Percentiles rank a stretch among this genome's conserved stretches.
Conservation (phyloP, 1,284 basidiomycete genomes). For the Cryptococcus wingfieldii region DNA sequence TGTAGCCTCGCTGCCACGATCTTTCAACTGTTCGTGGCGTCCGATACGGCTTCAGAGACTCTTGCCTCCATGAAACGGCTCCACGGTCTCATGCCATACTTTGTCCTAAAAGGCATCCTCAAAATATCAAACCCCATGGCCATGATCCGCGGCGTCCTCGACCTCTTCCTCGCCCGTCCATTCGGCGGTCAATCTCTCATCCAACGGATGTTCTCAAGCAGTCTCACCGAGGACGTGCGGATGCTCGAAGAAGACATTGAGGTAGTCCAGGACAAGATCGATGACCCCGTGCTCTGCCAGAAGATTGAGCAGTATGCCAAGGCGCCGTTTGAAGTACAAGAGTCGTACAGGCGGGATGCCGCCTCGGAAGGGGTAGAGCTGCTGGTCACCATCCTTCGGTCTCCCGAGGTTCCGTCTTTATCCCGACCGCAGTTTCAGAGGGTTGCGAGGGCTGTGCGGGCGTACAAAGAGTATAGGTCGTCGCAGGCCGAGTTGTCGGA, state of each 20-base stretch:
- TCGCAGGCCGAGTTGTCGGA: slow-evolving; percentile 63
- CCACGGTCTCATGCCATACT: slow-evolving; percentile 97
- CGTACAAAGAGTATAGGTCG: slow-evolving; percentile 68
- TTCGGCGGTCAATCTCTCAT: slow-evolving; percentile 89
- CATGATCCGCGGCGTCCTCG: slow-evolving; percentile 88
- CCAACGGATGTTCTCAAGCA: slow-evolving; percentile 92
- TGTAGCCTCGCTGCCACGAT: slow-evolving; percentile 83
- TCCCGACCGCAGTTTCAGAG: slow-evolving; percentile 71
- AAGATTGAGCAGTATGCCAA: slow-evolving; percentile 83
- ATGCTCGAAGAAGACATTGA: slow-evolving; percentile 79
- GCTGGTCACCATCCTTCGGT: slow-evolving; percentile 75
- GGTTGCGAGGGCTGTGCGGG: slow-evolving; percentile 68
- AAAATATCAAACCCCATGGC: slow-evolving; percentile 92
- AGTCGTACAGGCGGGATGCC: slow-evolving; percentile 72
- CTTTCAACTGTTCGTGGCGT: slow-evolving; percentile 89
- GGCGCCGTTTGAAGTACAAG: slow-evolving; percentile 81
- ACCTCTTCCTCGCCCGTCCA: slow-evolving; percentile 95
- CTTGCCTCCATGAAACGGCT: slow-evolving; percentile 85
- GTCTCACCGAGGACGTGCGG: slow-evolving; percentile 81
- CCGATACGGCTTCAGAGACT: slow-evolving; percentile 86
- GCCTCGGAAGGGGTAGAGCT: slow-evolving; percentile 70
- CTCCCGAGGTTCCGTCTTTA: slow-evolving; percentile 69
- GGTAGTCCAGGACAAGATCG: slow-evolving; percentile 79
- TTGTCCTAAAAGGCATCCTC: slow-evolving; percentile 86
- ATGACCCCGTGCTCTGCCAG: slow-evolving; percentile 79